Percentiles rank a stretch among this genome's conserved stretches.
phyloP scores from a whole-genome alignment of 2,329 filamentous ascomycete species.

The Ascochyta pisi region DNA sequence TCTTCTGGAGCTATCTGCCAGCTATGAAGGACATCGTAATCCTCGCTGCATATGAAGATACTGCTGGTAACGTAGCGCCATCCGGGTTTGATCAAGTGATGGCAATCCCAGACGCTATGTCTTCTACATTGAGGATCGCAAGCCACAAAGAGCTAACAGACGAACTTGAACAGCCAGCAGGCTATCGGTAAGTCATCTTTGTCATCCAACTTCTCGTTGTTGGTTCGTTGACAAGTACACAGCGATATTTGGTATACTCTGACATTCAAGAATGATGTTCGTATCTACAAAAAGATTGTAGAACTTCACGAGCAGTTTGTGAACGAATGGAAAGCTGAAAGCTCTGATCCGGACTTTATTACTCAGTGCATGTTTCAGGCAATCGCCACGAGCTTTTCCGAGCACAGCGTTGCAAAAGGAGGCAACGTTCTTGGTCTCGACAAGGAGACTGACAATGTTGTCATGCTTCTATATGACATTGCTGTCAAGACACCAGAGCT shows the following conservation, averaged over 20 bases:
- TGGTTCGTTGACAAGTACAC: conserved; percentile 1
- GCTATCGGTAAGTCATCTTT: conserved; percentile 26
- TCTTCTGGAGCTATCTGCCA: conserved; percentile 35
- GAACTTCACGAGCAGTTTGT: conserved; percentile 30
- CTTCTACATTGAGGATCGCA: conserved; percentile 28
- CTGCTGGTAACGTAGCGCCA: conserved; percentile 26
- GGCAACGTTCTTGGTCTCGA: conserved; percentile 39
- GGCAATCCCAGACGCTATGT: conserved; percentile 24
- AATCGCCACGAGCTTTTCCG: conserved; percentile 24
- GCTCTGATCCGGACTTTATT: conserved; percentile 26
- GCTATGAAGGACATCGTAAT: conserved; percentile 25
- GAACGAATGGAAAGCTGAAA: conserved; percentile 22
- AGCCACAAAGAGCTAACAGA: conserved; percentile 33
- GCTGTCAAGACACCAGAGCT: conserved; percentile 25
- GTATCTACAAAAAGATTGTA: conserved; percentile 27
- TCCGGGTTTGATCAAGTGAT: conserved; percentile 29
- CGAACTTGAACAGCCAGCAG: conserved; percentile 32
- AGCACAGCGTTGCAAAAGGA: conserved; percentile 28
- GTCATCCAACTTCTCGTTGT: too few species aligned
- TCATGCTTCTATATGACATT: conserved; percentile 31
- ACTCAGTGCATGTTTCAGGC: conserved; percentile 37
- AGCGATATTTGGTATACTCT: conserved; percentile 36
- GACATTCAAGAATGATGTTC: conserved; percentile 31
- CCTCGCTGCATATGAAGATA: conserved; percentile 30
- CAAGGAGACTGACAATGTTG: conserved; percentile 21